phyloP scores from a whole-genome alignment of 2,329 filamentous ascomycete genomes.

The Aspergillus sp. region DNA sequence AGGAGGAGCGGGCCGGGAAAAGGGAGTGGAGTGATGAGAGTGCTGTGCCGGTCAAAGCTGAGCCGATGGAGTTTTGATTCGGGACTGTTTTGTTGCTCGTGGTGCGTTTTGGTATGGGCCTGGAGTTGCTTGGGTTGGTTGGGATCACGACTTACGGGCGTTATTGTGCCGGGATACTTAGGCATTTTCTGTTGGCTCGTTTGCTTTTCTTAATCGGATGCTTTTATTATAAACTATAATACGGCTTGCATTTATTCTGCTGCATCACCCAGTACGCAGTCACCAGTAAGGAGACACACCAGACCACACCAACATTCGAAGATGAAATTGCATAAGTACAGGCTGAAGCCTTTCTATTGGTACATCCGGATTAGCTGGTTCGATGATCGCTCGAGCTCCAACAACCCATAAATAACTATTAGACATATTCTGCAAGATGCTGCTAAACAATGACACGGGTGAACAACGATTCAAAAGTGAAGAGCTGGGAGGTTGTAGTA shows the following conservation, averaged over 20 bases:
- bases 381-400: neutral
- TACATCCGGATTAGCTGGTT: constrained; percentile 6
- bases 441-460: constrained; percentile 2
- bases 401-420: neutral
- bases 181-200: no score
- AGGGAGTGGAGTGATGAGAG: constrained; percentile 43
- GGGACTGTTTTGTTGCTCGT: neutral
- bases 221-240: no score
- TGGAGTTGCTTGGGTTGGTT: no score
- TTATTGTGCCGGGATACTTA: no score
- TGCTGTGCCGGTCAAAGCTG: constrained; percentile 23
- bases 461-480: neutral
- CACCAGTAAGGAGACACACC: no score
- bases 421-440: constrained; percentile 1
- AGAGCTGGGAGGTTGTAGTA: neutral
- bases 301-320: neutral
- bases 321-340: constrained; percentile 6
- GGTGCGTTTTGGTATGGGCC: no score
- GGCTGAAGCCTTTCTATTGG: constrained; percentile 14
- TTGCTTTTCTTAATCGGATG: no score
- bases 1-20: constrained; percentile 54
- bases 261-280: no score
- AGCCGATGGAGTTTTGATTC: constrained; percentile 57
- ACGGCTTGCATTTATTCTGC: no score
- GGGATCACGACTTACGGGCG: no score